Percentiles rank a stretch among this genome's conserved stretches.
These are phyloP conservation scores for Gloeopeniophorella convolvens DNA, from an alignment of 768 basidiomycete species.

Conservation along the genomic window DNA sequence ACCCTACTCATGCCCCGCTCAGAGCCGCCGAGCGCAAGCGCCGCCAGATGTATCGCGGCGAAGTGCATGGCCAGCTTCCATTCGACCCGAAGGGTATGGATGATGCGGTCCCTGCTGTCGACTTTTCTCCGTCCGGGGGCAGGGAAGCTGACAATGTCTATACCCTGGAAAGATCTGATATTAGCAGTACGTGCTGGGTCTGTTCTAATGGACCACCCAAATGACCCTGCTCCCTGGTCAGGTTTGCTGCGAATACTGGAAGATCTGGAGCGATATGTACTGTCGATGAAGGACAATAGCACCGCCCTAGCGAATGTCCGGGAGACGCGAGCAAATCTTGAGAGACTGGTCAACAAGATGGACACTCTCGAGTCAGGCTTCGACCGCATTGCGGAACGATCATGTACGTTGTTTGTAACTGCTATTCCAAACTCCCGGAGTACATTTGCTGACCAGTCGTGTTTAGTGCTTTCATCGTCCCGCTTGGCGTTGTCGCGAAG, in stretches of 20 bases:
- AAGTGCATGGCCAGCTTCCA: slow-evolving; percentile 80
- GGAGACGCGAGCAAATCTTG: slow-evolving; percentile 55
- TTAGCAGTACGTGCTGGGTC: slow-evolving; percentile 51
- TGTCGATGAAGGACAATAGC: slow-evolving; percentile 35
- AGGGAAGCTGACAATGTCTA: slow-evolving; percentile 47
- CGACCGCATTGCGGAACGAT: slow-evolving; percentile 80
- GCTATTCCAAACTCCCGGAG: background rate
- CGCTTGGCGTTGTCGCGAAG: slow-evolving; percentile 61
- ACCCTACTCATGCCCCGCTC: slow-evolving; percentile 7
- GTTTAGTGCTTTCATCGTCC: slow-evolving; percentile 80
- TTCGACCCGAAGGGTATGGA: slow-evolving; percentile 81
- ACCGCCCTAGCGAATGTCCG: slow-evolving; percentile 49
- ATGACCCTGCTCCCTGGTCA: slow-evolving; percentile 26
- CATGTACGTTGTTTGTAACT: slow-evolving; percentile 43
- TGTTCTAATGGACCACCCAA: background rate
- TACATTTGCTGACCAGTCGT: slow-evolving; percentile 11
- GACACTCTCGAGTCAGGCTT: slow-evolving; percentile 75
- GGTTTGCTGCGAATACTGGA: slow-evolving; percentile 56
- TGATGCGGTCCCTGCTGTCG: slow-evolving; percentile 69
- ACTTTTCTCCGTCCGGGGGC: slow-evolving; percentile 67
- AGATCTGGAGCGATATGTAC: slow-evolving; percentile 56
- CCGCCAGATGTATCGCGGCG: slow-evolving; percentile 77
- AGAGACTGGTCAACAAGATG: slow-evolving; percentile 70
- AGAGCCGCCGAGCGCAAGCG: slow-evolving; percentile 77
- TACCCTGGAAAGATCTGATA: slow-evolving; percentile 58